Conservation (phyloP, 2,329 filamentous ascomycete genomes). For the Colletotrichum phormii region DNA sequence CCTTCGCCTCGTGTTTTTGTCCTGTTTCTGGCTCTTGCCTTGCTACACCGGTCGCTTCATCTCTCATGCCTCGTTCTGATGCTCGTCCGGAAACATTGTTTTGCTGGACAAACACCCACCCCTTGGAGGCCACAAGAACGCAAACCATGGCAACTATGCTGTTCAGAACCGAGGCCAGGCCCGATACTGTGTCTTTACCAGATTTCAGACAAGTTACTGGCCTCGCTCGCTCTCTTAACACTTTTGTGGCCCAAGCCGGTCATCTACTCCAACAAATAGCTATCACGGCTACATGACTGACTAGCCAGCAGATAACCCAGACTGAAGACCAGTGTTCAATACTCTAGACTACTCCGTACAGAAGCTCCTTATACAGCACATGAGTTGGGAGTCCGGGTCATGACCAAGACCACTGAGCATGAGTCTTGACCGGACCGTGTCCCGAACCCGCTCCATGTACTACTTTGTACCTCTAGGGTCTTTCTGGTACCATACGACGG, state of each 20-base stretch:
- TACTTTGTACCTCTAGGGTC: constrained; percentile 6
- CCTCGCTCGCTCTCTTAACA: neutral
- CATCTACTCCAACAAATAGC: neutral
- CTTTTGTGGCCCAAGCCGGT: neutral
- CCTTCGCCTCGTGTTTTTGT: neutral
- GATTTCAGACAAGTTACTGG: neutral
- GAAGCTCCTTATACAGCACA: neutral
- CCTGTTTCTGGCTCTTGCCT: neutral
- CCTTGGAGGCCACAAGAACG: neutral
- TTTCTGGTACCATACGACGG: constrained; percentile 10
- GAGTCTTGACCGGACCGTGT: neutral
- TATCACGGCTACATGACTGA: neutral
- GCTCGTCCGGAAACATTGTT: constrained; percentile 9
- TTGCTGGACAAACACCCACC: constrained; percentile 21
- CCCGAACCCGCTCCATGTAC: constrained; percentile 11
- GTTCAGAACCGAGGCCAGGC: neutral
- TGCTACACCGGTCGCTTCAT: neutral
- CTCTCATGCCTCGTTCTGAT: neutral
- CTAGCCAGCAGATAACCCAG: neutral
- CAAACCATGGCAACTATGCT: constrained; percentile 10
- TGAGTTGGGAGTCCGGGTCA: neutral
- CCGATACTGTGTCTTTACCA: neutral
- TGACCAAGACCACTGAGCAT: neutral
- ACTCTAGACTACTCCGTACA: neutral
- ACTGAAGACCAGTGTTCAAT: neutral